Evolutionary conservation across 176 grass and related monocot genomes (phyloP), one percentile per base, ranked within the genome.

Genomic region (Poa pratensis): DNA sequence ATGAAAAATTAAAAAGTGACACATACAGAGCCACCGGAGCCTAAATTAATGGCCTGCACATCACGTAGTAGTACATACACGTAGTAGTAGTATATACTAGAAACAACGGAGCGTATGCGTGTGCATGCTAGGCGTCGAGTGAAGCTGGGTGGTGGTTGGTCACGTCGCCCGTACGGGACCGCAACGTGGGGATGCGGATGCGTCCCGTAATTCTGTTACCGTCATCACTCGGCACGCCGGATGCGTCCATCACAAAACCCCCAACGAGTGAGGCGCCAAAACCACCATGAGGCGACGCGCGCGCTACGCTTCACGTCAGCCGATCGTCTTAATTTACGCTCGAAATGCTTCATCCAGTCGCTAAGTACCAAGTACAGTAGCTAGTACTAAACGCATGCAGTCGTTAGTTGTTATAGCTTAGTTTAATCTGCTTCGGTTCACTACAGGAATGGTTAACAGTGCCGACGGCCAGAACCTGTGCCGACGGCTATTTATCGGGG

Each of bases 141-240:
- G n/a, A n/a, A n/a, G 32, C 3, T 12, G 32, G 60, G 77, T 69
- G 84, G 80, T 83, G 50, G 80, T 68, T 76, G 75, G 75, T 87
- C 74, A 80, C 89, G 55, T 80, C 89, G 17, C 39, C 73, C 75
- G 81, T 59, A 79, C 81, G 81, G 64, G 83, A 84, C 80, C 67
- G 40, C 75, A 35, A n/a, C n/a, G n/a, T n/a, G n/a, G n/a, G n/a
- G n/a, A n/a, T n/a, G n/a, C n/a, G n/a, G n/a, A n/a, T n/a, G n/a
- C n/a, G n/a, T n/a, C n/a, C n/a, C n/a, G n/a, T n/a, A n/a, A n/a
- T n/a, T n/a, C n/a, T n/a, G n/a, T n/a, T 37, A 37, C 35, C 35
- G 6, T 37, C 35, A 37, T 37, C 35, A 4, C 5, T 37, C 35
- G 35, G 35, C 35, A 37, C 35, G 62, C 54, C 26, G 6, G 62